Base-by-base conservation (phyloP, 2,329 filamentous ascomycete species). In the Albifimbria verrucaria region DNA sequence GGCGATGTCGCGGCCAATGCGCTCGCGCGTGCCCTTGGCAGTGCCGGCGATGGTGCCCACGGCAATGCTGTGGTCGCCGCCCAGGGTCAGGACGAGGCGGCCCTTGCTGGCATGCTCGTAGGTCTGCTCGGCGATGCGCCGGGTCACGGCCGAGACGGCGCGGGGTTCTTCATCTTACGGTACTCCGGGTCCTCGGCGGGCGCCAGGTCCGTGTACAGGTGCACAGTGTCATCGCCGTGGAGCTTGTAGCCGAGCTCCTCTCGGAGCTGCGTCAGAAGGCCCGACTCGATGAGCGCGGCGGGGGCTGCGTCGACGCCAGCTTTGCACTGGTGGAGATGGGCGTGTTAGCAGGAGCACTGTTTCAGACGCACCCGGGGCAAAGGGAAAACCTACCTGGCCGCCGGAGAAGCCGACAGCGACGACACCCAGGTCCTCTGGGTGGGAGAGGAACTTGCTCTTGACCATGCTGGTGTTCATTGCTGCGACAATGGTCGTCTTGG, bases 381-480 rank as follows among this genome's bases (percentile, higher is more conserved):
- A 48, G 18, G 23, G 23, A 23, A 49, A 50, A 65, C 79, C 63
- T 85, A 94, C 92, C 85, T 97, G 94, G 53, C 94, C 94, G 60
- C 93, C 93, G 51, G 92, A 96, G 78, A 97, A 99, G 57, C 93
- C 93, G 36, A 97, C 94, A 48, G 93, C 92, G 36, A 97, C 91
- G 52, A 99, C 83, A 57, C 93, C 94, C 59, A 99, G 80, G 66
- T 97, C 87, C 66, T 89, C 81, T 26, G 86, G 83, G 67, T 87
- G 80, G 58, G 87, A 79, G 62, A 97, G 87, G 77, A 97, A 97
- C 67, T 88, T 92, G 68, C 78, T 80, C 60, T 75, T 69, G 59
- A 83, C 68, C 68, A 79, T 77, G 52, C 78, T 77, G 50, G 78
- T 81, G 63, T 79, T 77, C 76, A 81, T 79, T 58, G 55, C 64